Conservation (phyloP, 352 stramenopile genomes). For the Phytophthora melonis region DNA sequence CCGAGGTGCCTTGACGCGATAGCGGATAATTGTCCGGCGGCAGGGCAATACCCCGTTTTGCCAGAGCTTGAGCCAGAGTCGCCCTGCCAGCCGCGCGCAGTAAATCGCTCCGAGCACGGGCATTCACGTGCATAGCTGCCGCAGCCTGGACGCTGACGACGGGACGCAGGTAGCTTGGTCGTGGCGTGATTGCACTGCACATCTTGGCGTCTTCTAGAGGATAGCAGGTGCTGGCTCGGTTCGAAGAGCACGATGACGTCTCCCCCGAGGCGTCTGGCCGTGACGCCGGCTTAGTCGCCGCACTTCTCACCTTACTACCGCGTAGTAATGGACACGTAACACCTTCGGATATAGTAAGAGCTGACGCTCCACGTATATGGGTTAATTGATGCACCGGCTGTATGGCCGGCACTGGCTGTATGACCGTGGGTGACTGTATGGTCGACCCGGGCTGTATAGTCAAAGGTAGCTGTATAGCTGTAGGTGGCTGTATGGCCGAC, state of each 20-base stretch:
- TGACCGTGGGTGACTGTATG: slow-evolving; percentile 16
- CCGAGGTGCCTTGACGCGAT: background rate
- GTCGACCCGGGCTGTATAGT: slow-evolving; percentile 14
- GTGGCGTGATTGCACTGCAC: no score
- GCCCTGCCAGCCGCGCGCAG: background rate
- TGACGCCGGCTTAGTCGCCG: no score
- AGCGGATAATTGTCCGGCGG: background rate
- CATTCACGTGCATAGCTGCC: no score
- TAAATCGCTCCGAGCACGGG: background rate
- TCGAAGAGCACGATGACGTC: no score
- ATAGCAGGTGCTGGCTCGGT: no score
- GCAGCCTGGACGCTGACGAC: no score
- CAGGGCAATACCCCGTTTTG: background rate
- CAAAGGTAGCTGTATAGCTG: slow-evolving; percentile 5
- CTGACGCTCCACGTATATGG: background rate
- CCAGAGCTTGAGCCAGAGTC: background rate
- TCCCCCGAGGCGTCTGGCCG: no score
- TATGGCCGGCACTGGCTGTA: slow-evolving; percentile 17
- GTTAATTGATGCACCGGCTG: slow-evolving; percentile 2
- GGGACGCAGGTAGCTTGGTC: no score
- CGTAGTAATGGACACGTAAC: background rate
- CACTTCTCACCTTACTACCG: no score
- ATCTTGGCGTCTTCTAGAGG: no score
- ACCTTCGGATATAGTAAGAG: background rate
- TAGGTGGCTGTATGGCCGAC: slow-evolving; percentile 14